These are phyloP conservation scores for Manihot esculenta DNA, from an alignment of 441 rosid species.

Conservation along the genomic window DNA sequence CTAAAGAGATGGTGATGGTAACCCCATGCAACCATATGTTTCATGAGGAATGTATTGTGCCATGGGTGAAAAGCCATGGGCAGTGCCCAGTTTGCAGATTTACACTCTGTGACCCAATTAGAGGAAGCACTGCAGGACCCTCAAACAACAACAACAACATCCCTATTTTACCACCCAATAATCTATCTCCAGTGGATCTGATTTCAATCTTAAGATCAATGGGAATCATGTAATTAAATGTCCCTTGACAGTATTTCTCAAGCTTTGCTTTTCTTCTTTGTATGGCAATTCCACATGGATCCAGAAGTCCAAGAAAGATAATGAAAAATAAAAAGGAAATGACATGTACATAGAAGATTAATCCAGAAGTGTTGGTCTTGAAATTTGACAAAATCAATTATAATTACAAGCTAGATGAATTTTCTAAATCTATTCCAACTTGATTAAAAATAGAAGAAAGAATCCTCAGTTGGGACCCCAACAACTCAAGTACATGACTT, in stretches of 20 bases:
- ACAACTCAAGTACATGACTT: conserved; percentile 26
- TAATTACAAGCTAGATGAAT: not conserved
- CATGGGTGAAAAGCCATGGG: conserved; percentile 63
- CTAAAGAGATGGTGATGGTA: conserved; percentile 57
- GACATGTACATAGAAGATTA: not conserved
- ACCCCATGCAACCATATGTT: conserved; percentile 91
- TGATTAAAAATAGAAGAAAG: too few species aligned
- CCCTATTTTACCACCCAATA: conserved; percentile 11
- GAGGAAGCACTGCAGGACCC: conserved; percentile 6
- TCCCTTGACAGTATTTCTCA: too few species aligned
- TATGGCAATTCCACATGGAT: not conserved
- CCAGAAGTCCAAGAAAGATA: not conserved
- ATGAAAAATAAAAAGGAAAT: too few species aligned
- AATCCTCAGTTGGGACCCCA: conserved; percentile 20
- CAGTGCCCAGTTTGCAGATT: conserved; percentile 76
- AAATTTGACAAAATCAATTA: not conserved
- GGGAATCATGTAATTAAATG: conserved; percentile 32
- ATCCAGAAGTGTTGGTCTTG: not conserved
- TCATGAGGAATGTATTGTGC: conserved; percentile 74
- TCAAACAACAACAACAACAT: conserved; percentile 1
- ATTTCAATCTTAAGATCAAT: conserved; percentile 33
- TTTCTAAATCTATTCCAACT: too few species aligned
- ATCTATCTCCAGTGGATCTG: not conserved
- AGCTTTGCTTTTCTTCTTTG: too few species aligned
- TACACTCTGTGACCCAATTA: conserved; percentile 29